phyloP scores from a whole-genome alignment of 306 rosid species.

The Carpinus fangiana region DNA sequence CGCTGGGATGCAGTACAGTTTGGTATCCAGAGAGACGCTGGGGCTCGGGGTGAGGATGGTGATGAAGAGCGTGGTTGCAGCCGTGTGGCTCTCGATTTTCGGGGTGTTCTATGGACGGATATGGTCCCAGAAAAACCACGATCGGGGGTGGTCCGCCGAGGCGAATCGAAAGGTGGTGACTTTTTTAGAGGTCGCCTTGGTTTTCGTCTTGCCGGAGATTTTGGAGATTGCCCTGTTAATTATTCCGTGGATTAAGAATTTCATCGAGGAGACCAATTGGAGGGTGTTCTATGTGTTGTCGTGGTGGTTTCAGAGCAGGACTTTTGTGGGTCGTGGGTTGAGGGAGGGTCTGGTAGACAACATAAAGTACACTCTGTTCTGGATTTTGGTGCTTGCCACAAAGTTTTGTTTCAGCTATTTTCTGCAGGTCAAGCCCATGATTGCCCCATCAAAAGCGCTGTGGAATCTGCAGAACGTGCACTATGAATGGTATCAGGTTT shows the following conservation, averaged over 20 bases:
- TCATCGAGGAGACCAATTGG: conserved; percentile 84
- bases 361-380: conserved; percentile 70
- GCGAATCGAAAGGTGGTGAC: conserved; percentile 39
- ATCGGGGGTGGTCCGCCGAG: conserved; percentile 58
- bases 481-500: conserved; percentile 69
- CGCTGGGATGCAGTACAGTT: conserved; percentile 71
- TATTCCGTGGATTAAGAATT: conserved; percentile 85
- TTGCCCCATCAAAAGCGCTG: conserved; percentile 64
- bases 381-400: conserved; percentile 79
- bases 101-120: conserved; percentile 75
- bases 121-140: conserved; percentile 66
- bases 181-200: conserved; percentile 41
- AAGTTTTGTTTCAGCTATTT: conserved; percentile 86
- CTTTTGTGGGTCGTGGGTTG: conserved; percentile 93
- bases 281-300: conserved; percentile 71
- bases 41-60: conserved; percentile 79
- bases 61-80: conserved; percentile 75
- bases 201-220: conserved; percentile 77
- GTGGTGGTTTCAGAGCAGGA: conserved; percentile 94
- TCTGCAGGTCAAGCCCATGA: conserved; percentile 88
- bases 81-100: conserved; percentile 64
- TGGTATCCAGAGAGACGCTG: conserved; percentile 82
- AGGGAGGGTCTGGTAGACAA: conserved; percentile 90
- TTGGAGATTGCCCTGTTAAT: conserved; percentile 65
- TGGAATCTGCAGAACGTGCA: conserved; percentile 39